Evolutionary conservation across 2,329 filamentous ascomycete species (phyloP).

Genomic region (Penicillium crustosum): DNA sequence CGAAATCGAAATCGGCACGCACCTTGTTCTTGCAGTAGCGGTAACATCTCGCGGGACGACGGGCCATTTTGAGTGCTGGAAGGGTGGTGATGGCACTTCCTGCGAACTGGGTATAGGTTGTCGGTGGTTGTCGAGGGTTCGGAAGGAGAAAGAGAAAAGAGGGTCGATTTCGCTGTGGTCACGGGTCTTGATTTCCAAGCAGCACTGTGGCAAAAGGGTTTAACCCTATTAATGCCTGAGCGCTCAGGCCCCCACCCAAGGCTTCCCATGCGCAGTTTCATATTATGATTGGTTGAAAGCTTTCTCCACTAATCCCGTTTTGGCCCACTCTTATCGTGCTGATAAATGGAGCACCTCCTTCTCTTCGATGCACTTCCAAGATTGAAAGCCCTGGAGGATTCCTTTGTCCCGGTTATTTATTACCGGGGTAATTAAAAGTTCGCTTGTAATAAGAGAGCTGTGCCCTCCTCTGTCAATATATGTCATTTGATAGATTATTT

Average conservation of each 20-base stretch:
- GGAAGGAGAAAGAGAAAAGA: constrained; percentile 32
- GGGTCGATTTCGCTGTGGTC: constrained; percentile 18
- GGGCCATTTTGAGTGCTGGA: constrained; percentile 85
- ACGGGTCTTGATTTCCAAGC: constrained; percentile 47
- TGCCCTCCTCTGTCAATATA: not conserved
- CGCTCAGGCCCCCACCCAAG: not conserved
- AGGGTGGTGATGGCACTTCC: constrained; percentile 48
- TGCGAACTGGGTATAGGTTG: constrained; percentile 47
- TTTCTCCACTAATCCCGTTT: not conserved
- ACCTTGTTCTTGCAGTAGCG: constrained; percentile 99
- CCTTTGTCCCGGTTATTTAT: not conserved
- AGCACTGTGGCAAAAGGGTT: constrained; percentile 43
- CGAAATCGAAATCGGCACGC: constrained; percentile 45
- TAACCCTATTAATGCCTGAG: constrained; percentile 32
- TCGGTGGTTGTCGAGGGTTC: constrained; percentile 38
- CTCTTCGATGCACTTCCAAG: not conserved
- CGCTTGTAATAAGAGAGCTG: not conserved
- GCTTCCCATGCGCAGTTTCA: accelerated
- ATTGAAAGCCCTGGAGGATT: not conserved
- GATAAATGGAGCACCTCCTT: not conserved
- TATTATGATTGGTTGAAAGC: not conserved
- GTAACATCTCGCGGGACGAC: constrained; percentile 99
- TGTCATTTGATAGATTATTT: not conserved
- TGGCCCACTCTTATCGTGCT: not conserved
- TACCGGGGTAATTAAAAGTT: not conserved